Base-by-base conservation (phyloP, 106 monocot species). In the Acorus calamus region DNA sequence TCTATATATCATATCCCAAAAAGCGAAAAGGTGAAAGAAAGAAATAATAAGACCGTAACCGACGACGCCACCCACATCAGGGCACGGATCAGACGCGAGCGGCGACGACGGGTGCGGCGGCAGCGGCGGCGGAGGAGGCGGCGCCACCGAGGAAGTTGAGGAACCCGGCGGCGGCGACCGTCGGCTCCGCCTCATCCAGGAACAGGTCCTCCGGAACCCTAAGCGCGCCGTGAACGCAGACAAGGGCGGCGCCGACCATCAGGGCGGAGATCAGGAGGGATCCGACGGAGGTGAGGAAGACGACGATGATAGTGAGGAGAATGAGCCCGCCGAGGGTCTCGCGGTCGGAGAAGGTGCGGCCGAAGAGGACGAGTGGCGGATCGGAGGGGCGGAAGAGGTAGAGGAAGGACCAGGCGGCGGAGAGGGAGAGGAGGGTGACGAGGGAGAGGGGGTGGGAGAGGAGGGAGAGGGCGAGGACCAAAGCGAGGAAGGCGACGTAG, bases 361-460 rank as follows among this genome's bases (percentile, higher is more conserved):
- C 74, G 48, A 83, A 54, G 63, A 83, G 50, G 53, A 74, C 66
- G 7, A 83, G 59, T 1, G 83, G 83, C 1, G 72, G 56, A 5
- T 78, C 74, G n/a, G 67, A 49, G 55, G 83, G 67, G 13, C 83
- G 83, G 70, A 74, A 83, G 66, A 83, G 59, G 71, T 83, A 83
- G 57, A 83, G 74, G 63, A 71, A 71, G 58, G 13, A 66, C 83
- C 83, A 83, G 44, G 78, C 71, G 58, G 70, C 65, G 46, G 74
- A 57, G 62, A 83, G 83, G 11, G 78, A 62, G 47, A 68, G 55
- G 52, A 83, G 61, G 65, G 75, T 58, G 67, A 78, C 44, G 62
- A 83, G 78, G 10, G 78, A 74, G 66, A 83, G 68, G n/a, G 83
- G 83, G 71, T 83, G 74, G 49, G 78, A 59, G 48, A 83, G 67